A percentile compares a stretch with the other conserved stretches of the same genome.
These are phyloP conservation scores for Aspergillus bridgeri DNA, from an alignment of 495 filamentous ascomycete genomes.

Conservation along the genomic window DNA sequence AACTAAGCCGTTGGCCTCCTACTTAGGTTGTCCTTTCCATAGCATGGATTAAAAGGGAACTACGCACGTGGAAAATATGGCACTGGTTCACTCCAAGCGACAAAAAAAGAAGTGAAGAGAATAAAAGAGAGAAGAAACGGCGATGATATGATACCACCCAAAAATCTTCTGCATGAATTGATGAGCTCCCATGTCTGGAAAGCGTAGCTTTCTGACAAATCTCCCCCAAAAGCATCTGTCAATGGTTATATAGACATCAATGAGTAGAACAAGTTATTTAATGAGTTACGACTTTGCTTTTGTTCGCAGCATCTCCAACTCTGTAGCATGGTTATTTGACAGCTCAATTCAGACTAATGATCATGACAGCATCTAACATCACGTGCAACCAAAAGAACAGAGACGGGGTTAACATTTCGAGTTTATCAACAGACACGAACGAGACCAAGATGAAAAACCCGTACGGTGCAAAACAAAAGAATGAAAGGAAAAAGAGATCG, in stretches of 20 bases:
- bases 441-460: not conserved
- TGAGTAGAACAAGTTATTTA: conserved; percentile 23
- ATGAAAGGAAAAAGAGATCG: conserved; percentile 16
- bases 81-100: not conserved
- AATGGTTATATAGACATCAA: conserved; percentile 32
- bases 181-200: conserved; percentile 17
- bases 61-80: no score
- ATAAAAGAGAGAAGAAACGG: conserved; percentile 6
- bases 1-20: conserved; percentile 14
- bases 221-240: conserved; percentile 16
- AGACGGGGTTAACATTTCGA: not conserved
- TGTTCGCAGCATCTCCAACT: no score
- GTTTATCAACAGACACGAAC: not conserved
- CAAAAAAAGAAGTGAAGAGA: not conserved
- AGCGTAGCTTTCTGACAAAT: conserved; percentile 6
- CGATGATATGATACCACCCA: conserved; percentile 30
- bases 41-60: no score
- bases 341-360: not conserved
- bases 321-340: not conserved
- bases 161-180: conserved; percentile 26
- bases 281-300: conserved; percentile 34
- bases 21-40: no score
- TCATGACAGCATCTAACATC: conserved; percentile 2
- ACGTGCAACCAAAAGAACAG: not conserved
- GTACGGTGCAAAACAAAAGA: not conserved